Evolutionary conservation across 441 rosid species (phyloP).

Genomic region (Adansonia rubrostipa): DNA sequence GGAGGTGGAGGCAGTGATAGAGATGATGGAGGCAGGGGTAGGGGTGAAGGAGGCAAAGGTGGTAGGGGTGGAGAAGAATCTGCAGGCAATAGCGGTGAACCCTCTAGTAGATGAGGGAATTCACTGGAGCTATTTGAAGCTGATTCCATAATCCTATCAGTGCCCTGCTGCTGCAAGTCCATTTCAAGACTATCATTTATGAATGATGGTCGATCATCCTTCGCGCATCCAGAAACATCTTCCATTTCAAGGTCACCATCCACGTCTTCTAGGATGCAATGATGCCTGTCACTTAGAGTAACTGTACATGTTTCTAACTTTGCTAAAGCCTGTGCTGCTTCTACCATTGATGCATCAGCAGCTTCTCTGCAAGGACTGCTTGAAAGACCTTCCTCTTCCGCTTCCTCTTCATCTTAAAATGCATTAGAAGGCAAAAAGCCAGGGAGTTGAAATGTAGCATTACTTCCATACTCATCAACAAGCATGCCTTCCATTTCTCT

Average conservation of each 20-base stretch:
- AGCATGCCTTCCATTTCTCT: slow-evolving; percentile 99
- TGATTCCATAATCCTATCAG: slow-evolving; percentile 41
- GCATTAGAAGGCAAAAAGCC: slow-evolving; percentile 69
- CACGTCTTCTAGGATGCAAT: slow-evolving; percentile 79
- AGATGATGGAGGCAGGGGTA: slow-evolving; percentile 28
- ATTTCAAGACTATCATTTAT: slow-evolving; percentile 39
- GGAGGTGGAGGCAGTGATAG: slow-evolving; percentile 30
- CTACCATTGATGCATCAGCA: slow-evolving; percentile 44
- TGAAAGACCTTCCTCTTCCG: slow-evolving; percentile 61
- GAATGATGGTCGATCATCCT: slow-evolving; percentile 51
- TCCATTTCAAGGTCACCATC: slow-evolving; percentile 97
- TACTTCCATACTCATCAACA: slow-evolving; percentile 99
- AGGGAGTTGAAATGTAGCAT: slow-evolving; percentile 90
- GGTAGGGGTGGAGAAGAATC: slow-evolving; percentile 41
- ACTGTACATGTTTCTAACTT: slow-evolving; percentile 46
- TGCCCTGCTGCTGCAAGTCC: slow-evolving; percentile 44
- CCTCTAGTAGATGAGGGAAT: slow-evolving; percentile 41
- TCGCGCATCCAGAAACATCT: slow-evolving; percentile 76
- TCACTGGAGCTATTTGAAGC: slow-evolving; percentile 34
- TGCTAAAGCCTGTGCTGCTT: slow-evolving; percentile 42
- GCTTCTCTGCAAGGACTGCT: slow-evolving; percentile 44
- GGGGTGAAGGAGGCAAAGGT: slow-evolving; percentile 34
- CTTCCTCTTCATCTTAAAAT: slow-evolving; percentile 69
- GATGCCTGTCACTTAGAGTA: slow-evolving; percentile 67
- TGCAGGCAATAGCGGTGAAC: slow-evolving; percentile 45